A percentile compares a stretch with the other conserved stretches of the same genome.
phyloP scores from a whole-genome alignment of 108 stramenopile species.

The Cyclotella choctawhatcheeana region DNA sequence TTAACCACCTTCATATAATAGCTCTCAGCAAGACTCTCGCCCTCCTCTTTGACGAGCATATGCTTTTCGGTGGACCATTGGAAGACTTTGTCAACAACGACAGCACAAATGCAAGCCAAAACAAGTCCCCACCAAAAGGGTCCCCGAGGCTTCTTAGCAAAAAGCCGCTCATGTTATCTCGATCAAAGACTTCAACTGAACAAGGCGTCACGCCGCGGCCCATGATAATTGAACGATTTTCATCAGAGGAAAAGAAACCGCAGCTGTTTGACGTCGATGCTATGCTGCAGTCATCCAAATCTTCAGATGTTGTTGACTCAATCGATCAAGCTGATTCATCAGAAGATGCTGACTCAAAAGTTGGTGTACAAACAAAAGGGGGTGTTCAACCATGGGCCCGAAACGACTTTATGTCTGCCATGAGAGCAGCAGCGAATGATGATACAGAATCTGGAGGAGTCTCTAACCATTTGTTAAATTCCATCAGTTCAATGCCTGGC shows the following conservation, averaged over 20 bases:
- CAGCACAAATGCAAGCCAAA: neutral
- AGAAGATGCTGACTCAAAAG: too few relatives aligned
- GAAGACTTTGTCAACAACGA: conserved; percentile 18
- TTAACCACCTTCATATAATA: too few relatives aligned
- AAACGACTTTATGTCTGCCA: conserved; percentile 70
- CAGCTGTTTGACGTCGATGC: conserved; percentile 46
- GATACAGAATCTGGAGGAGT: conserved; percentile 1
- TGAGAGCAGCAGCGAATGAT: conserved; percentile 59
- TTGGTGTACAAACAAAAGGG: too few relatives aligned
- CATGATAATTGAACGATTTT: conserved; percentile 42
- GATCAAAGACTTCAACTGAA: conserved; percentile 23
- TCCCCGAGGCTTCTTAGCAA: neutral
- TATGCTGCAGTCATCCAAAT: conserved; percentile 34
- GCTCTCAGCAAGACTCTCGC: conserved; percentile 58
- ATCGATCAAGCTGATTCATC: conserved; percentile 29
- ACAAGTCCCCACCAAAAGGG: conserved; percentile 18
- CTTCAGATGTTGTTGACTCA: neutral
- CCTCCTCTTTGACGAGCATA: conserved; percentile 72
- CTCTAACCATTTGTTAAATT: neutral
- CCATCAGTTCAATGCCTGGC: conserved; percentile 1
- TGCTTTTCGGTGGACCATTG: conserved; percentile 40
- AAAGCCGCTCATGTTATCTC: neutral
- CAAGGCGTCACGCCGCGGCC: conserved; percentile 7
- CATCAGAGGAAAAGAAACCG: conserved; percentile 37
- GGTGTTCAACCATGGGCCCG: conserved; percentile 65